phyloP scores from a whole-genome alignment of 1,284 basidiomycete species.

The Trichosporon faecale region DNA sequence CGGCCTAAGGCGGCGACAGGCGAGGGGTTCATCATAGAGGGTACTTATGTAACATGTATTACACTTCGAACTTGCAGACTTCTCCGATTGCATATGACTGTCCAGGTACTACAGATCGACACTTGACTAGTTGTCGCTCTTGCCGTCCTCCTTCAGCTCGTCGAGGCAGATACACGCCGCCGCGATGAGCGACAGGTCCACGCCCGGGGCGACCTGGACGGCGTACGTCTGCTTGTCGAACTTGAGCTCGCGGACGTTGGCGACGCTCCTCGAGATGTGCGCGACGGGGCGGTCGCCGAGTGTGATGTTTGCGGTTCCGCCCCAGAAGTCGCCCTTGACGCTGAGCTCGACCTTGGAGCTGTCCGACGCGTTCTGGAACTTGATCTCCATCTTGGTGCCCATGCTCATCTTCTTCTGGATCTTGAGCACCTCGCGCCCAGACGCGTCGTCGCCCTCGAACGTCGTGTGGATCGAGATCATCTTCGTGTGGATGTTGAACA shows the following conservation, averaged over 20 bases:
- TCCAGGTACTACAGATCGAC: too few species aligned
- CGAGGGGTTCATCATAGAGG: background rate
- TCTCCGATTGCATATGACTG: too few species aligned
- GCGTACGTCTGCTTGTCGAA: conserved; percentile 35
- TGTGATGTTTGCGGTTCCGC: conserved; percentile 30
- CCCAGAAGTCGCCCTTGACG: conserved; percentile 33
- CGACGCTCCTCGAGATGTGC: conserved; percentile 33
- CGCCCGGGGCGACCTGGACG: conserved; percentile 14
- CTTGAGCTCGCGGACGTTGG: conserved; percentile 41
- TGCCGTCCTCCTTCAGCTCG: conserved; percentile 15
- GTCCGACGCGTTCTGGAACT: conserved; percentile 10
- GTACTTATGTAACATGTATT: conserved; percentile 6
- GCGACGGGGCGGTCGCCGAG: conserved; percentile 12
- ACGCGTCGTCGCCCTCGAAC: conserved; percentile 4
- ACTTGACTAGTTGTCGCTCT: conserved; percentile 16
- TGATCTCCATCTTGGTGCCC: conserved; percentile 36
- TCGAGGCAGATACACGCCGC: conserved; percentile 12
- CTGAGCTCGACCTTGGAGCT: conserved; percentile 5
- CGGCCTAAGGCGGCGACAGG: background rate
- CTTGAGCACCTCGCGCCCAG: background rate
- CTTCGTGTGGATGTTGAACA: conserved; percentile 29
- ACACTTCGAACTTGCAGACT: background rate
- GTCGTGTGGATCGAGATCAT: conserved; percentile 23
- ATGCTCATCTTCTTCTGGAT: conserved; percentile 35
- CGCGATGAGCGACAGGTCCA: conserved; percentile 14